A percentile compares a stretch with the other conserved stretches of the same genome.
phyloP scores from a whole-genome alignment of 2,329 filamentous ascomycete species.

The Immersiporthe knoxdaviesiana region DNA sequence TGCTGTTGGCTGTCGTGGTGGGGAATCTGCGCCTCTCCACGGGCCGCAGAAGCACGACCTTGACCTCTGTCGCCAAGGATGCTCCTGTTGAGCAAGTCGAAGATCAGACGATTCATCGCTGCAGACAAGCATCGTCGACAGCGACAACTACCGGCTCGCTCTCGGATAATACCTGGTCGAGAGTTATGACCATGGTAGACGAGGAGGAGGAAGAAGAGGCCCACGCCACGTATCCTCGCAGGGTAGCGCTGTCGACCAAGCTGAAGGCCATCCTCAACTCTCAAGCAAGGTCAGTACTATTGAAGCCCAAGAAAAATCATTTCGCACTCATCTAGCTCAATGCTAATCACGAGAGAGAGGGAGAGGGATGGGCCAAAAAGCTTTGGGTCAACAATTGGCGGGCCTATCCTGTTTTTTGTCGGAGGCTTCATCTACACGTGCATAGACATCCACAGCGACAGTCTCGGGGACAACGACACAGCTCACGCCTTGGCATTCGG shows the following conservation, averaged over 20 bases:
- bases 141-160: constrained; percentile 27
- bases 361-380: too few relatives aligned
- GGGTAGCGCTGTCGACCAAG: constrained; percentile 34
- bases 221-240: constrained; percentile 21
- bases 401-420: constrained; percentile 35
- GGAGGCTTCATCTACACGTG: constrained; percentile 35
- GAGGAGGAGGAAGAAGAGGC: constrained; percentile 39
- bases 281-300: constrained; percentile 13
- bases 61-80: background rate
- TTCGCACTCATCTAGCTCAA: background rate
- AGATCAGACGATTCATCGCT: background rate
- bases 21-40: constrained; percentile 40
- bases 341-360: background rate
- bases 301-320: background rate
- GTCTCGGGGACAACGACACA: constrained; percentile 38
- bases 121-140: background rate
- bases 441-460: constrained; percentile 35
- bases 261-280: constrained; percentile 18
- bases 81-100: background rate
- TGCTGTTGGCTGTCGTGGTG: constrained; percentile 37
- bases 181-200: constrained; percentile 38
- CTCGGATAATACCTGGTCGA: constrained; percentile 37
- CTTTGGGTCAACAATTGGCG: constrained; percentile 35
- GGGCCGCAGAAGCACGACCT: constrained; percentile 5
- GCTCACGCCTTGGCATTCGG: constrained; percentile 40